Conservation (phyloP, 108 stramenopile species). For the Stephanodiscus triporus region DNA sequence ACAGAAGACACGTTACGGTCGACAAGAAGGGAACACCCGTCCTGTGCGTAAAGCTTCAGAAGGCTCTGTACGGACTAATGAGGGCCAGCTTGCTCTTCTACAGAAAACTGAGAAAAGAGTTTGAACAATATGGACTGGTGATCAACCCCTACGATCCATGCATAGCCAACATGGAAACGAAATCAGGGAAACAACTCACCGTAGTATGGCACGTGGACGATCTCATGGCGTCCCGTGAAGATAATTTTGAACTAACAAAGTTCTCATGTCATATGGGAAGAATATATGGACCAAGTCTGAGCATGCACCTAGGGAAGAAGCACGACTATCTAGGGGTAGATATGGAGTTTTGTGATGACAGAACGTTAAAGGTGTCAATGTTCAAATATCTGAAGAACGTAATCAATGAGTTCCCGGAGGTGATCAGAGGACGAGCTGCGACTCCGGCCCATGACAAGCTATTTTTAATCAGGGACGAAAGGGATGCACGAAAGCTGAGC, state of each 20-base stretch:
- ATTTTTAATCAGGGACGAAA: background rate
- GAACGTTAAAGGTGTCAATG: slow-evolving; percentile 7
- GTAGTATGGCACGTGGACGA: slow-evolving; percentile 59
- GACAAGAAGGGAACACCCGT: background rate
- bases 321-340: background rate
- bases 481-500: background rate
- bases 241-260: background rate
- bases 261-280: background rate
- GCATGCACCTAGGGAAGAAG: background rate
- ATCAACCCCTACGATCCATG: slow-evolving; percentile 2
- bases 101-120: background rate
- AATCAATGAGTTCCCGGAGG: slow-evolving; percentile 5
- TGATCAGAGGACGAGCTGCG: background rate
- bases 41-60: slow-evolving; percentile 22
- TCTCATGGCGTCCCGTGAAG: slow-evolving; percentile 44
- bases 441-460: background rate
- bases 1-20: background rate
- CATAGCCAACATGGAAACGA: background rate
- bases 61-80: slow-evolving; percentile 51
- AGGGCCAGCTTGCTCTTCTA: background rate
- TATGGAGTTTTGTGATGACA: background rate
- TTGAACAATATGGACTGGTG: background rate
- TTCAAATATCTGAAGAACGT: slow-evolving; percentile 1
- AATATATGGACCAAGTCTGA: background rate
- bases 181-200: background rate